Conservation (phyloP, 1,139 yeast genomes). For the Arxiozyma telluris region DNA sequence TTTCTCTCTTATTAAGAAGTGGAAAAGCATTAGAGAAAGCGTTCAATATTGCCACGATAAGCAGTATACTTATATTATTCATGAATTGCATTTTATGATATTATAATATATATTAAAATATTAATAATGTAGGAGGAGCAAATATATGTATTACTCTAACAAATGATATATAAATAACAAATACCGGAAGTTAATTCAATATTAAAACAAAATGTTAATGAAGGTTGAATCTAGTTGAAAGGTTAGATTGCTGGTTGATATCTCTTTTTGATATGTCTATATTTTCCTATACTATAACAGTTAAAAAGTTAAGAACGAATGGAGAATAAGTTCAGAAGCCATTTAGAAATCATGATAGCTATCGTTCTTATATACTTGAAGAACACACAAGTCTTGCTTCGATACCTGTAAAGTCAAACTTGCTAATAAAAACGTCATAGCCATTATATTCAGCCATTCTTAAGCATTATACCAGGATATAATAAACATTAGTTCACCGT, state of each 20-base stretch:
- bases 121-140: too few species aligned
- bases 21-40: slow-evolving; percentile 18
- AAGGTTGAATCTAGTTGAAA: background rate
- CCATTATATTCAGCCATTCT: background rate
- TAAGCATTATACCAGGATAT: background rate
- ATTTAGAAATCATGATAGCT: too few species aligned
- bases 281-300: too few species aligned
- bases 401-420: background rate
- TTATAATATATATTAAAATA: background rate
- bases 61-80: background rate
- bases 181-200: background rate
- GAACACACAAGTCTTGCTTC: background rate
- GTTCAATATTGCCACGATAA: background rate
- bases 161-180: background rate
- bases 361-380: background rate
- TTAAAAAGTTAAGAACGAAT: too few species aligned
- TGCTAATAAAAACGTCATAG: background rate
- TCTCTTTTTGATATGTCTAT: background rate
- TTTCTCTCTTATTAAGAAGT: slow-evolving; percentile 29
- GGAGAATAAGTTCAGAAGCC: too few species aligned
- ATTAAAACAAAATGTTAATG: background rate
- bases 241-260: background rate
- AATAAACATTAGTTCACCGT: background rate
- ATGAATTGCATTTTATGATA: background rate
- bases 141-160: background rate